Conservation (phyloP, 2,329 filamentous ascomycete species). For the Aspergillus piperis region DNA sequence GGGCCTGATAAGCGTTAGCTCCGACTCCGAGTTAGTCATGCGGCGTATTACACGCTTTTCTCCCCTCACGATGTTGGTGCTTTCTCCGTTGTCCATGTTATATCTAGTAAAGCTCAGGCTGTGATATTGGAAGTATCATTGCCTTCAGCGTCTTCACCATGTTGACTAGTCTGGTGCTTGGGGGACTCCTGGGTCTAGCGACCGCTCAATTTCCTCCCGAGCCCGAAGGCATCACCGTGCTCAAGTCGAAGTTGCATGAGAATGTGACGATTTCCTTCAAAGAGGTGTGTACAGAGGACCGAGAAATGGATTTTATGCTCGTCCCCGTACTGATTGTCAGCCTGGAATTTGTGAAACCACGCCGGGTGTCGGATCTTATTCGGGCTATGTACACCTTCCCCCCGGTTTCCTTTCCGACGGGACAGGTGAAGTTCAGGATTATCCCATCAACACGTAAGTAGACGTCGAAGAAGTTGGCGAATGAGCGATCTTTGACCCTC, state of each 20-base stretch:
- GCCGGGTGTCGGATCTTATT: background rate
- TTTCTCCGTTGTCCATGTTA: no score
- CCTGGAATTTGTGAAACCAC: constrained; percentile 8
- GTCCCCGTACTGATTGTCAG: background rate
- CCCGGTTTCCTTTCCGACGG: background rate
- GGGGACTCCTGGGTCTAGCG: background rate
- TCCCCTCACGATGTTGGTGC: background rate
- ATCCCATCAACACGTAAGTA: constrained; percentile 8
- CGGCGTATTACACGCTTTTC: background rate
- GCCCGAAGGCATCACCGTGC: background rate
- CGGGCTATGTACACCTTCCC: constrained; percentile 3
- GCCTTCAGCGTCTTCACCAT: background rate
- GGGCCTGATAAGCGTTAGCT: background rate
- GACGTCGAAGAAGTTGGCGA: background rate
- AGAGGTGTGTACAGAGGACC: background rate
- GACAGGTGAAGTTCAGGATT: background rate
- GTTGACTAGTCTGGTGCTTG: background rate
- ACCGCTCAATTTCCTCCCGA: constrained; percentile 1
- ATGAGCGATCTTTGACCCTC: background rate
- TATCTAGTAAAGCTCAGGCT: background rate
- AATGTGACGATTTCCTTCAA: constrained; percentile 1
- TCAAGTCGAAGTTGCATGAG: constrained; percentile 4
- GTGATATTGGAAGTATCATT: background rate
- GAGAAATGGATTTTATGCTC: no score
- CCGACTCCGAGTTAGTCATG: background rate